Percentiles rank a stretch among this genome's conserved stretches.
Conservation (phyloP, 345 rosid species). For the Citrus unshiu region DNA sequence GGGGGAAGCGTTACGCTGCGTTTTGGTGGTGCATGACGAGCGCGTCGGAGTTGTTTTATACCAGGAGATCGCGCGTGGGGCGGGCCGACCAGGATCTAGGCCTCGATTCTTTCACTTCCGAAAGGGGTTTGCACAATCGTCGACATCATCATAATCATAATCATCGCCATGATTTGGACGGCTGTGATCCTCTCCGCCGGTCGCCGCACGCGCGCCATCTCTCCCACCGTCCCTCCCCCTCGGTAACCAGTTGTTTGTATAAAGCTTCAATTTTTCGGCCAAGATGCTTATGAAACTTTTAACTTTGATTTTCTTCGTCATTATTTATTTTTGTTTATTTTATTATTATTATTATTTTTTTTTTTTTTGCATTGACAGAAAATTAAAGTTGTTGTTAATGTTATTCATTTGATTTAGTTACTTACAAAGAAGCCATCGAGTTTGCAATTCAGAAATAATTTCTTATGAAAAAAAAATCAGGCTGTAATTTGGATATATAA, state of each 20-base stretch:
- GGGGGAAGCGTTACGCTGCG: background rate
- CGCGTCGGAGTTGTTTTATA: conserved; percentile 83
- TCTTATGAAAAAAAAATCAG: too few species aligned
- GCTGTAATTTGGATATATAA: too few species aligned
- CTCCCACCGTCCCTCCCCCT: conserved; percentile 27
- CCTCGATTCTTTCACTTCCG: conserved; percentile 31
- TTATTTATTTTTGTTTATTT: background rate
- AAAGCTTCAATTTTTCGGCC: background rate
- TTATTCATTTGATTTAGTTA: background rate
- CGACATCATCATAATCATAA: conserved; percentile 32
- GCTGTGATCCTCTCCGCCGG: conserved; percentile 56
- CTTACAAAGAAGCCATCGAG: background rate
- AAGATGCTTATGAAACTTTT: too few species aligned
- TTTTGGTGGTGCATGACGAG: conserved; percentile 68
- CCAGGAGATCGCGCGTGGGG: conserved; percentile 68
- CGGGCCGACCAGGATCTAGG: conserved; percentile 45
- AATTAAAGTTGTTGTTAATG: background rate
- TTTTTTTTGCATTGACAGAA: too few species aligned
- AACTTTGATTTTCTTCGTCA: too few species aligned
- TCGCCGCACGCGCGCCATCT: conserved; percentile 44
- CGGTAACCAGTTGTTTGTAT: conserved; percentile 28
- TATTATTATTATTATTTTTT: too few species aligned
- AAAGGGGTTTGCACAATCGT: conserved; percentile 42
- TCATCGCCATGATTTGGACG: conserved; percentile 59
- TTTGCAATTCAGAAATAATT: too few species aligned